Percentiles rank a stretch among this genome's conserved stretches.
phyloP scores from a whole-genome alignment of 345 rosid genomes.

The Acer negundo region DNA sequence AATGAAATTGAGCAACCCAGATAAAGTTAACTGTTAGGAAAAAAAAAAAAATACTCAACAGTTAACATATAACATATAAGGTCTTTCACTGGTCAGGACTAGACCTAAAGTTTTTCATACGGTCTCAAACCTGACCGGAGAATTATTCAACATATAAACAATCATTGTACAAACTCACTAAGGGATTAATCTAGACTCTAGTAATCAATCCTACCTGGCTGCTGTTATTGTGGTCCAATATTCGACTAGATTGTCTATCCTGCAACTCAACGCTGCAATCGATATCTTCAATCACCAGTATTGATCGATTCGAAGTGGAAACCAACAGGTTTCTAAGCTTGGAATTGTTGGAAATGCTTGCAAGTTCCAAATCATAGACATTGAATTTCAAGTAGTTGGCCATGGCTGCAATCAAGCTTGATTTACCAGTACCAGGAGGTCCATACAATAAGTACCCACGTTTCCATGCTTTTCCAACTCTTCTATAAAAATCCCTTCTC shows the following conservation, averaged over 20 bases:
- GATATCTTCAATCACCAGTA: slow-evolving; percentile 31
- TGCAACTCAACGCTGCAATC: slow-evolving; percentile 29
- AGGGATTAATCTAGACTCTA: background rate
- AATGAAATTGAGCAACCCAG: slow-evolving; percentile 30
- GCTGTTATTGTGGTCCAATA: background rate
- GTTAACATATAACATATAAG: background rate
- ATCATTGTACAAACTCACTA: background rate
- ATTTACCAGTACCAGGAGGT: slow-evolving; percentile 32
- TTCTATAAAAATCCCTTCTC: slow-evolving; percentile 19
- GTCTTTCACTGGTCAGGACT: too few species aligned
- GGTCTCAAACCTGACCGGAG: too few species aligned
- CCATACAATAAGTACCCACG: slow-evolving; percentile 33
- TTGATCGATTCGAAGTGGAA: slow-evolving; percentile 17
- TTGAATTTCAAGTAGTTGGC: slow-evolving; percentile 29
- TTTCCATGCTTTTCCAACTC: slow-evolving; percentile 34
- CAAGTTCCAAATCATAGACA: slow-evolving; percentile 25
- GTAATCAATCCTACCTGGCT: slow-evolving; percentile 17
- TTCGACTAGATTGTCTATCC: slow-evolving; percentile 4
- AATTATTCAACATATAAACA: background rate
- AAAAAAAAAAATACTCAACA: too few species aligned
- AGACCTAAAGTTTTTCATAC: too few species aligned
- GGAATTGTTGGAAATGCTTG: slow-evolving; percentile 11
- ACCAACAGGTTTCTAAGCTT: slow-evolving; percentile 20
- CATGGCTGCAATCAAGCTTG: slow-evolving; percentile 34
- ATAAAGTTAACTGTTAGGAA: slow-evolving; percentile 25